Percentiles rank a stretch among this genome's conserved stretches.
phyloP scores from a whole-genome alignment of 2,329 filamentous ascomycete genomes.

The Fusarium tupiense region DNA sequence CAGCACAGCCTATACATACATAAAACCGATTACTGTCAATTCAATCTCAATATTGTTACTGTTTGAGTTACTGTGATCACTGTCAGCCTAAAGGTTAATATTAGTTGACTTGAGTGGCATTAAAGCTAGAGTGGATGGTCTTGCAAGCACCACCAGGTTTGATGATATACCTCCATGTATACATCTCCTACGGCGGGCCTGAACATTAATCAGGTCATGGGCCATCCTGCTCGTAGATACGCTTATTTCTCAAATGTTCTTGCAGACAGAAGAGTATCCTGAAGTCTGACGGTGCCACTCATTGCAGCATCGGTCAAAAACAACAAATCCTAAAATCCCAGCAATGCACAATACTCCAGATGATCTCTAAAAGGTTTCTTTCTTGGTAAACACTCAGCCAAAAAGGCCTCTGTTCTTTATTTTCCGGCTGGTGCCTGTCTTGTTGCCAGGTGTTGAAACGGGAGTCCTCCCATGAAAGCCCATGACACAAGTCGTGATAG shows the following conservation, averaged over 20 bases:
- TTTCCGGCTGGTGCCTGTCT: not conserved
- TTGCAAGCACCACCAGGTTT: not conserved
- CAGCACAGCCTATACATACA: not conserved
- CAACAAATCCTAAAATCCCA: not conserved
- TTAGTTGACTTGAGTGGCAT: not conserved
- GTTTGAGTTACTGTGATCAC: not conserved
- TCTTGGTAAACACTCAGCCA: not conserved
- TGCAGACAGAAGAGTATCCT: not conserved
- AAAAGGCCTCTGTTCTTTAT: not conserved
- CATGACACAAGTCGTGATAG: not conserved
- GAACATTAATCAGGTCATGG: not conserved
- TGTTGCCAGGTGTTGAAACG: not conserved
- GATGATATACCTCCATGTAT: not conserved
- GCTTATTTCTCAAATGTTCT: not conserved
- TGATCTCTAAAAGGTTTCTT: not conserved
- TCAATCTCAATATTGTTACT: not conserved
- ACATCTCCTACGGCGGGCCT: not conserved
- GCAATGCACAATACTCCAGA: not conserved
- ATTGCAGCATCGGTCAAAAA: not conserved
- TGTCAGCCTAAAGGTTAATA: not conserved
- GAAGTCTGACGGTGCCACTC: not conserved
- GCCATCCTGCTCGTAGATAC: not conserved
- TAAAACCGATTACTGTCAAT: not conserved
- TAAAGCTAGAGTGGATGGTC: not conserved
- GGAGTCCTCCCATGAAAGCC: constrained; percentile 20